Base-by-base conservation (phyloP, 768 basidiomycete species). In the Rhodotorula taiwanensis region DNA sequence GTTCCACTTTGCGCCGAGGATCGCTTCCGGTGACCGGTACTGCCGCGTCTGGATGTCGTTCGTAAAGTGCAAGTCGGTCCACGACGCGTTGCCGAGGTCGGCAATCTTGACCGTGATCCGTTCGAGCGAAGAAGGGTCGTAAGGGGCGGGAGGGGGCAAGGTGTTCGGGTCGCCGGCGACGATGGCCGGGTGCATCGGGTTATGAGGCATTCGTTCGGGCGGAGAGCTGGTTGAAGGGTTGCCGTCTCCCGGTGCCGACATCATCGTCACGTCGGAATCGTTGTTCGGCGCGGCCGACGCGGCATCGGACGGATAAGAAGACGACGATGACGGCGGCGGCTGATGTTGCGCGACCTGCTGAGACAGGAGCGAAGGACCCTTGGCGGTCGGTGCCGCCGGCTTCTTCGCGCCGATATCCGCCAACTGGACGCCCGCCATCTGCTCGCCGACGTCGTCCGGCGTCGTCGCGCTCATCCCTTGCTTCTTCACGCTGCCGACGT, bases 101-200 rank as follows among this genome's bases (percentile, higher is more conserved):
- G 94, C 95, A 74, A 99, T 98, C 81, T 98, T 97, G 55, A 99
- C 95, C 10, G 92, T 97, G 66, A 98, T 95, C 74, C 83, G 83
- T 73, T 88, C 84, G 72, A 76, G 68, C 25, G 69, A 64, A 15
- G 69, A 71, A 1, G 73, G 71, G 62, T 75, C 74, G 70, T 75
- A 75, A 4, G 72, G 72, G 1, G 74, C 71, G 18, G 71, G 68
- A 25, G 79, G 79, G 14, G 78, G 77, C 7, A 79, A 73, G 14
- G 74, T 76, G 48, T 74, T 77, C 21, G 77, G 79, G 68, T 79
- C 79, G 49, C 77, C 78, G 3, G 76, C 77, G 20, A 69, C 72
- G 4, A 77, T 76, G 11, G 77, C 77, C 3, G 73, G 67, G 15
- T 72, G 71, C 28, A 71, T 65, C 2, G 70, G 72, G 58, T 73